Evolutionary conservation across 306 rosid species (phyloP), one percentile per base, ranked within the genome.

Genomic region (Ormosia emarginata): DNA sequence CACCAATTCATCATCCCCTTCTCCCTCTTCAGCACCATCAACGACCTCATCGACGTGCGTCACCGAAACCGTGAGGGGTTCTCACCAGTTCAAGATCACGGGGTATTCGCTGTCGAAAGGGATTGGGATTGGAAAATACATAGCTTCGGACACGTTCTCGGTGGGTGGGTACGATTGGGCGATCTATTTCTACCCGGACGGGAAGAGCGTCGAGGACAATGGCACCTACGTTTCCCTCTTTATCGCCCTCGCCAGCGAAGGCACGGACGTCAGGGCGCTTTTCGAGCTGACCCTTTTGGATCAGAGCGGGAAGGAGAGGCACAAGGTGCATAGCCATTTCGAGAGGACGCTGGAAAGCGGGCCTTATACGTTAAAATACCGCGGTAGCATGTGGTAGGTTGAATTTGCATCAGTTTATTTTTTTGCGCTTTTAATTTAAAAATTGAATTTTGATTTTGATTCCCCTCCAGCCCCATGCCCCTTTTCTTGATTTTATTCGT

Each of bases 121-220:
- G 65, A 90, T 89, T 66, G 98, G 98, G 80, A 85, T 90, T 43
- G 98, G 98, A 53, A 92, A 94, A 76, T 92, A 89, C 83, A 76
- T 89, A 56, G 84, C 94, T 1, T 94, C 98, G 30, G 98, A 92
- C 9, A 90, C 86, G 14, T 94, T 94, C 73, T 79, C 88, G 14
- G 97, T 94, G 15, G 98, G 98, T 3, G 98, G 98, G 76, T 94
- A 89, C 74, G 85, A 92, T 34, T 94, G 97, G 98, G 98, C 98
- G 72, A 89, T 94, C 71, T 94, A 94, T 72, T 94, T 94, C 58
- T 94, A 94, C 67, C 98, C 98, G 0, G 98, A 94, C 63, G 98
- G 98, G 59, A 94, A 94, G 85, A 94, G 98, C 57, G 85, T 77
- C 4, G 97, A 92, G 90, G 98, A 94, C 84, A 94, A 89, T 90